Percentiles rank a stretch among this genome's conserved stretches.
Conservation (phyloP, 257 asterid genomes). For the Solanum chiquidenum region DNA sequence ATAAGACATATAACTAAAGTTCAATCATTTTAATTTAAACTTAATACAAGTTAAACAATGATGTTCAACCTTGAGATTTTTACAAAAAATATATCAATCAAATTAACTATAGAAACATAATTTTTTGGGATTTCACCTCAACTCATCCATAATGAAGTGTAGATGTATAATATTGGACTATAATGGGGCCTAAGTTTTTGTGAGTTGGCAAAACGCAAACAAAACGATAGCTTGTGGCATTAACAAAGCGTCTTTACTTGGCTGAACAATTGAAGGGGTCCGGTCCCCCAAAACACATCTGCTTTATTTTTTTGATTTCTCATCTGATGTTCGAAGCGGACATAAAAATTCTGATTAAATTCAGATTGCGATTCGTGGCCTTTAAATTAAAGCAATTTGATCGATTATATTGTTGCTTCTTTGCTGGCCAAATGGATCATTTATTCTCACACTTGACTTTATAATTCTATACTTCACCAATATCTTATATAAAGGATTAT, state of each 20-base stretch:
- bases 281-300: neutral
- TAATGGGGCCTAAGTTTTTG: neutral
- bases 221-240: neutral
- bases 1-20: neutral
- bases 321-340: too few relatives aligned
- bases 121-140: neutral
- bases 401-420: neutral
- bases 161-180: neutral
- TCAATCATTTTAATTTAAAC: too few relatives aligned
- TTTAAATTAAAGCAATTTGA: neutral
- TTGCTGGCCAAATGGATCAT: neutral
- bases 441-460: neutral
- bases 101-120: neutral
- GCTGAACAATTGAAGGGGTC: neutral
- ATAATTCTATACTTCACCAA: neutral
- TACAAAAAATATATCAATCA: neutral
- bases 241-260: neutral
- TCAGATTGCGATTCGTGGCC: too few relatives aligned
- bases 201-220: neutral
- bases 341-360: too few relatives aligned
- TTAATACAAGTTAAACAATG: neutral
- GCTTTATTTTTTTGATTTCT: too few relatives aligned
- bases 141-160: neutral
- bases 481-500: neutral
- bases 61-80: neutral